Evolutionary conservation across 345 rosid species (phyloP), one percentile per base, ranked within the genome.

Genomic region (Aquilaria yunnanensis): DNA sequence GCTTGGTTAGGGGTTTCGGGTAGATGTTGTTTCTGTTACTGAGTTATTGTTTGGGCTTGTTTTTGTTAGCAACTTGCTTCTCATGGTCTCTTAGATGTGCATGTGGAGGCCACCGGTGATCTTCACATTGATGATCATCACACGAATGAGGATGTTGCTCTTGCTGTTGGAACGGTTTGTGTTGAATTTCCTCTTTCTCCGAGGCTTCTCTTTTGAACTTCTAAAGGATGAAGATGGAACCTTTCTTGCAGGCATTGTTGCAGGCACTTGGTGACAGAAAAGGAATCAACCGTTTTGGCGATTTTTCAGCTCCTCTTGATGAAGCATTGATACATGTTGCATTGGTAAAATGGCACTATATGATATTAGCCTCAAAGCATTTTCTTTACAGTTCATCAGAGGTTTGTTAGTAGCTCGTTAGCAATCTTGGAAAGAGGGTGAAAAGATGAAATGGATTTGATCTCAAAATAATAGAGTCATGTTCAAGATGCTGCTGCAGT

Each of bases 121-220:
- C 66, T 75, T 80, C 97, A 88, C 75, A 94, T 94, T 9, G 97
- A 94, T 31, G 96, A 94, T 75, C 97, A 90, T 72, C 99, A 94
- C 66, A 85, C 90, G 0, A 94, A 88, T 63, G 96, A 94, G 79
- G 99, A 90, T 70, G 85, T 87, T 73, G 90, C 93, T 9, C 97
- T 90, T 68, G 95, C 97, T 71, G 77, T 90, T 70, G 97, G 99
- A 79, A 83, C 97, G 7, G 97, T 90, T 9, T 37, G 32, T 50
- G 67, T 10, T 47, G 1, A 45, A 49, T 9, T 57, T 32, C 2
- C 2, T 30, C 31, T 51, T 68, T 6, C 45, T 43, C 47, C 32
- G 14, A 14, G 0, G 12, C 11, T 31, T 8, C 9, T 12, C 1
- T 47, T 47, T n/a, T 51, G 57, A 51, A 62, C 23, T 51, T 33